A percentile compares a stretch with the other conserved stretches of the same genome.
phyloP scores from a whole-genome alignment of 306 rosid genomes.

The Rosa persica region DNA sequence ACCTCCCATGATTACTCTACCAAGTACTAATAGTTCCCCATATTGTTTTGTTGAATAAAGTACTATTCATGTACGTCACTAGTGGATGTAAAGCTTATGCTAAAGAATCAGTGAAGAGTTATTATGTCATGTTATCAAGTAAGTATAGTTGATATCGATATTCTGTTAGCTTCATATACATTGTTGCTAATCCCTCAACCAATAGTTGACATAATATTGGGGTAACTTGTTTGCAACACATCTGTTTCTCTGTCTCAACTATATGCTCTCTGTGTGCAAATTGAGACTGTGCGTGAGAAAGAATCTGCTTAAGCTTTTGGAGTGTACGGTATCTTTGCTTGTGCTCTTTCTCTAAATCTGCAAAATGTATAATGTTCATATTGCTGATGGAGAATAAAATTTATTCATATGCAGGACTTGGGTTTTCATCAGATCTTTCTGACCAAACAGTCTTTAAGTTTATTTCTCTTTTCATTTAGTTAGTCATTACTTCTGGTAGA shows the following conservation, averaged over 20 bases:
- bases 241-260: background rate
- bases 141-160: background rate
- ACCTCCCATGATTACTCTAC: slow-evolving; percentile 11
- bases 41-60: background rate
- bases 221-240: background rate
- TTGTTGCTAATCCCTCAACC: background rate
- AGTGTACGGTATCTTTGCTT: background rate
- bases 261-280: background rate
- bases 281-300: background rate
- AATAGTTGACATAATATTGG: too few species aligned
- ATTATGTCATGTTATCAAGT: background rate
- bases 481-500: background rate
- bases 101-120: background rate
- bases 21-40: background rate
- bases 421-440: background rate
- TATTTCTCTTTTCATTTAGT: background rate
- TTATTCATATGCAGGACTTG: background rate
- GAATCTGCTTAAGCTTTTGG: background rate
- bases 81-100: background rate
- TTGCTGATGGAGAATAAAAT: background rate
- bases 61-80: background rate
- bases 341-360: background rate
- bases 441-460: background rate
- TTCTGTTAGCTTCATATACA: background rate
- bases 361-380: background rate